Percentiles rank a stretch among this genome's conserved stretches.
phyloP scores from a whole-genome alignment of 2,329 filamentous ascomycete genomes.

The Cordyceps cicadae region DNA sequence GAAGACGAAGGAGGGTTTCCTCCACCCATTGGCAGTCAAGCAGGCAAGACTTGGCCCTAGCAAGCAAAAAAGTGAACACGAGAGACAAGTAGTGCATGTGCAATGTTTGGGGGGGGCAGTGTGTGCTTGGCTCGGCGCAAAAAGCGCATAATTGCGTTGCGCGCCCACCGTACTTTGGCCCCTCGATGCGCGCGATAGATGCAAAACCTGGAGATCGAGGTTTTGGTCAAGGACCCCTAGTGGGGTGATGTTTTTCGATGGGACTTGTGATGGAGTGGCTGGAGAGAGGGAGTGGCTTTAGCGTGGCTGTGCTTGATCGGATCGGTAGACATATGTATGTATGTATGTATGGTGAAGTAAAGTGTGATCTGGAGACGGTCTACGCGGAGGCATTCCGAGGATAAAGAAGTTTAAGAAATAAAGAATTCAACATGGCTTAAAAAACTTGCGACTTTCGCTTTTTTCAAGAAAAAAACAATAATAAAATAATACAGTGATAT shows the following conservation, averaged over 20 bases:
- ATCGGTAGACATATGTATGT: too few relatives aligned
- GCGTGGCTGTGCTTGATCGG: neutral
- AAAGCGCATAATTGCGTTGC: too few relatives aligned
- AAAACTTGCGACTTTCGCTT: neutral
- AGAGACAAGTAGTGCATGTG: neutral
- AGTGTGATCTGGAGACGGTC: neutral
- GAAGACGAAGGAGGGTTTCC: neutral
- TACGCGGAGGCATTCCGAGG: neutral
- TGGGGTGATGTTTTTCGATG: neutral
- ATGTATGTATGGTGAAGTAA: neutral
- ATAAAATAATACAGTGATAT: neutral
- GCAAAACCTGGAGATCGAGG: neutral
- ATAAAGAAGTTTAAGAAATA: too few relatives aligned
- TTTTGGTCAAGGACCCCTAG: neutral
- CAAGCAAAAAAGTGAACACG: neutral
- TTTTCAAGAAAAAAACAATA: neutral
- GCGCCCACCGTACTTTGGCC: too few relatives aligned
- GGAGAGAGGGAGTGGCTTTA: neutral
- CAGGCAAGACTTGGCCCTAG: neutral
- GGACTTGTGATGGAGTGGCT: neutral
- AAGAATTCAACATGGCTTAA: neutral
- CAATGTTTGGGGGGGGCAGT: neutral
- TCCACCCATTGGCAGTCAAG: neutral
- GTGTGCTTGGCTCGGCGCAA: neutral
- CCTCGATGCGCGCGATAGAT: neutral